Evolutionary conservation across 2,329 filamentous ascomycete genomes (phyloP), one percentile per base, ranked within the genome.

Genomic region (Colletotrichum cuscutae): DNA sequence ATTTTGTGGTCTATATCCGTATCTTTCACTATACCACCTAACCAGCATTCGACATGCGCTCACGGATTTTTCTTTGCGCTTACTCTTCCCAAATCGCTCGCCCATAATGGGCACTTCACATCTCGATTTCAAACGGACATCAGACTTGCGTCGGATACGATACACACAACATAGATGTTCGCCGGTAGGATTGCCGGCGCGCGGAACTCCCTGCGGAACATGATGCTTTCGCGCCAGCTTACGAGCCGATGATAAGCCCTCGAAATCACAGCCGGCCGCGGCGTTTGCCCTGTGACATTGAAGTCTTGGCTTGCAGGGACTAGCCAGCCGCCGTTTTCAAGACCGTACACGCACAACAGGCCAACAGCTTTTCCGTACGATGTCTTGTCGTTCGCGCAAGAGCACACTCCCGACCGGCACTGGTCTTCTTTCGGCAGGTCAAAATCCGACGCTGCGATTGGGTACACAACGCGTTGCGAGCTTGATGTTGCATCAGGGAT

Each of bases 361-460:
- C 8, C 42, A 49, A 5, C 42, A 49, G 42, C 42, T 22, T 49
- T 22, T 11, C 49, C 68, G 42, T 32, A 60, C 11, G 30, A 53
- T 22, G 59, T 42, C 28, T 30, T 30, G 19, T 22, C 56, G 61
- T 63, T 30, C 15, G 15, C 15, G 30, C 63, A 70, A 60, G 56
- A 70, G 6, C 60, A 46, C 24, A 56, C 28, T 19, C 53, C 59
- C 30, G 32, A 59, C 53, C 53, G 53, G 59, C 53, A 60, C 35
- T 56, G 28, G 19, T 24, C 28, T 65, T 73, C 66, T 71, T 70
- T 30, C 22, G 71, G 71, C 59, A 73, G 71, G 71, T 73, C 54
- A 19, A 61, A 60, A 65, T 22, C 26, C 54, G 3, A 24, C 49
- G 46, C 22, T 37, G 28, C 56, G 26, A 64, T 52, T 56, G 60